Evolutionary conservation across 139 green algal species (phyloP), one percentile per base, ranked within the genome.

Genomic region (Chlorella sp.): DNA sequence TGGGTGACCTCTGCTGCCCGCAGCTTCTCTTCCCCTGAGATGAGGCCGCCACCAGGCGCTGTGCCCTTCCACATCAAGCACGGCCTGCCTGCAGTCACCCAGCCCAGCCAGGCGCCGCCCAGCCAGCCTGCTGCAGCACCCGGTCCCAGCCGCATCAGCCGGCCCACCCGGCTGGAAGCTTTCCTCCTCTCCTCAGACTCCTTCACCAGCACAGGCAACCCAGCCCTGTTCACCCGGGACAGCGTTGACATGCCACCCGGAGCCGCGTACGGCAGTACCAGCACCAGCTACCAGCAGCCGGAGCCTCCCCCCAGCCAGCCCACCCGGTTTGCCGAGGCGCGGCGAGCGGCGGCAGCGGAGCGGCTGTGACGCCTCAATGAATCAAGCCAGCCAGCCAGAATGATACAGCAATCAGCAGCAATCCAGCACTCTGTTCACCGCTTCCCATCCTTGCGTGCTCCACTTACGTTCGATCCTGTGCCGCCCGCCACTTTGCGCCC

Each of bases 51-150:
- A 2, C n/a, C 16, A 23, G 65, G 65, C 32, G 65, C 65, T 0
- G 65, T 72, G n/a, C 65, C 65, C 15, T 72, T 72, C 65, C 65
- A 72, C 32, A 34, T 72, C 30, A 38, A 38, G n/a, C 65, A 72
- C 65, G n/a, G 11, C n/a, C 30, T 34, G 15, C n/a, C 65, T 16
- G 1, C 30, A 60, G 51, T 15, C 65, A 44, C n/a, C 21, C 30
- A 1, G 12, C 65, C 30, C n/a, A 38, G 15, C 65, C 65, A 25
- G n/a, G 15, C 30, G 12, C n/a, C 30, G 15, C 0, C 15, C n/a
- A 41, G 30, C 32, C 4, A 71, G 64, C 30, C 65, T 15, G 16
- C 64, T 9, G 28, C 64, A 51, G 64, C 2, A 6, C 28, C 4
- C 11, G 4, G 25, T 28, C 28, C 25, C 64, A 71, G 64, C 64